phyloP scores from a whole-genome alignment of 768 basidiomycete genomes.

The Kondoa subrosea region DNA sequence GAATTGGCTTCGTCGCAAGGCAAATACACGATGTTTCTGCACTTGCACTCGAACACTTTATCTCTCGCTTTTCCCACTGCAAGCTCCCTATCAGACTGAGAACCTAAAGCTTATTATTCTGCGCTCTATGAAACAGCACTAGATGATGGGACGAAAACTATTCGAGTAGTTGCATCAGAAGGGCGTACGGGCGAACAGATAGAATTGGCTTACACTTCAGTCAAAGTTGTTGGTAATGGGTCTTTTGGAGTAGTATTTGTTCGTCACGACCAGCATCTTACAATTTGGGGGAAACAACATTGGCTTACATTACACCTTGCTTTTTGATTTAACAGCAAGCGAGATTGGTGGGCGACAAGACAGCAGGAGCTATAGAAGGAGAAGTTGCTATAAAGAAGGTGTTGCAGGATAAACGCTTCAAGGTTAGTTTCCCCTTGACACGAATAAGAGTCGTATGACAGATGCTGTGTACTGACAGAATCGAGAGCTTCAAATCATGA shows the following conservation, averaged over 20 bases:
- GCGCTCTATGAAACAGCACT: too few species aligned
- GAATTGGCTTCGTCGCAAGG: too few species aligned
- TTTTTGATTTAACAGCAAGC: constrained; percentile 1
- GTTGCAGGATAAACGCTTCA: constrained; percentile 98
- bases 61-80: too few species aligned
- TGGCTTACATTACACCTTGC: too few species aligned
- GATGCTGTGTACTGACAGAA: constrained; percentile 43
- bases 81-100: too few species aligned
- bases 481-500: constrained; percentile 98
- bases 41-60: too few species aligned
- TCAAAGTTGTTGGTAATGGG: constrained; percentile 89
- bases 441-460: not conserved
- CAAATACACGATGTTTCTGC: too few species aligned
- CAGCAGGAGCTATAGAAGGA: constrained; percentile 41
- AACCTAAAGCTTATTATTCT: too few species aligned
- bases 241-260: constrained; percentile 40
- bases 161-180: constrained; percentile 85
- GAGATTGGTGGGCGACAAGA: constrained; percentile 9
- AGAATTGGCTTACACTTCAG: constrained; percentile 85
- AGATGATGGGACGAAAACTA: constrained; percentile 91
- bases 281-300: not conserved
- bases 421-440: constrained; percentile 47
- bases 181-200: constrained; percentile 79
- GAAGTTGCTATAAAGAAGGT: constrained; percentile 99
- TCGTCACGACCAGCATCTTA: constrained; percentile 27